Evolutionary conservation across 2,329 filamentous ascomycete genomes (phyloP), one percentile per base, ranked within the genome.

Genomic region (Neonectria hederae): DNA sequence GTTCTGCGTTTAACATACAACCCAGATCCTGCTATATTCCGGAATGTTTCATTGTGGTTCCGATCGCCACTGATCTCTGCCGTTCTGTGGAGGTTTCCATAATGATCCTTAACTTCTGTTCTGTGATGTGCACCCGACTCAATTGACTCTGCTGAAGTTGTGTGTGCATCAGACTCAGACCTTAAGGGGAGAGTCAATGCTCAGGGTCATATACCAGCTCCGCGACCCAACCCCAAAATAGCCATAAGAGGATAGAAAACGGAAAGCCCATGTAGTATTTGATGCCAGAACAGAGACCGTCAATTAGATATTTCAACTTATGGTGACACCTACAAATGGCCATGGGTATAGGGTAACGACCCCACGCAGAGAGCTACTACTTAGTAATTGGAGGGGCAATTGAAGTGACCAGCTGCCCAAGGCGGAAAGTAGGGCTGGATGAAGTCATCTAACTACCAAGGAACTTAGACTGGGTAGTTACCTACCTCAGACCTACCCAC

Each of bases 371-470:
- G 32, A 35, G 32, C 32, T 35, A 35, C 13, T 14, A 35, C 5
- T 35, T 43, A 21, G 48, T 28, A 51, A 35, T 38, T 53, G 43
- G 55, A 55, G 30, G 51, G 65, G 61, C 55, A 60, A 61, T n/a
- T n/a, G n/a, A 62, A 28, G 42, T 54, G 35, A 54, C 60, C 32
- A 51, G 56, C 54, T 62, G 38, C 68, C 67, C 28, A 70, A 66
- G 62, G 53, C 19, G 63, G 56, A 70, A 65, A 61, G 49, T 63
- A 69, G 68, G 69, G 71, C 64, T 72, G 60, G 63, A 72, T 73
- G 66, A 73, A 73, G 69, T 72, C 66, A 70, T 73, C 30, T 32
- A n/a, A n/a, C n/a, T n/a, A n/a, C n/a, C n/a, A n/a, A n/a, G n/a
- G n/a, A n/a, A n/a, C n/a, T n/a, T n/a, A n/a, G n/a, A n/a, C n/a